Evolutionary conservation across 2,329 filamentous ascomycete species (phyloP).

Genomic region (Colletotrichum chlorophyti): DNA sequence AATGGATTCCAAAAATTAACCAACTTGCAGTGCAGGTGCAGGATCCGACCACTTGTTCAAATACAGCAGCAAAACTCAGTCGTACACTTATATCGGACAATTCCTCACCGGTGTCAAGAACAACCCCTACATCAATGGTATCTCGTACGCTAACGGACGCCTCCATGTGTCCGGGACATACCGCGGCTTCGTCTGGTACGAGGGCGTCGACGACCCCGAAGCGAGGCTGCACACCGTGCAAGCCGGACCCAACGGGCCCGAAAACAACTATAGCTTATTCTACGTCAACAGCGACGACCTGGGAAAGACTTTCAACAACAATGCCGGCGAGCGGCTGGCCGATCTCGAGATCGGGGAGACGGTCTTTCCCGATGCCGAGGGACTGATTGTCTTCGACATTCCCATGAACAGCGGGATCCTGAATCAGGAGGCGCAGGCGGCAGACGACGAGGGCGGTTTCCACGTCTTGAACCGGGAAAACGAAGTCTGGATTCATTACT

Average conservation of each 20-base stretch:
- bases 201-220: conserved; percentile 21
- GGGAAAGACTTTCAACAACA: conserved; percentile 6
- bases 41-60: conserved; percentile 23
- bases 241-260: conserved; percentile 24
- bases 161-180: conserved; percentile 26
- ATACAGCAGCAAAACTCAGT: conserved; percentile 5
- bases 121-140: conserved; percentile 27
- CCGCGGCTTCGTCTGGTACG: conserved; percentile 25
- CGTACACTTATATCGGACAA: conserved; percentile 23
- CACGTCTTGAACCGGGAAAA: conserved; percentile 25
- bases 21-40: conserved; percentile 10
- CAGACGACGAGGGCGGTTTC: conserved; percentile 16
- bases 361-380: conserved; percentile 19
- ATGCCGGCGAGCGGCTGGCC: conserved; percentile 10
- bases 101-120: conserved; percentile 24
- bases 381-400: conserved; percentile 23
- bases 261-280: conserved; percentile 25
- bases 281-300: conserved; percentile 24
- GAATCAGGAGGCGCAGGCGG: conserved; percentile 26
- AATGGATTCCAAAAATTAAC: not conserved
- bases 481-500: conserved; percentile 25
- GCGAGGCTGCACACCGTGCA: conserved; percentile 19
- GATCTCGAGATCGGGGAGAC: conserved; percentile 23
- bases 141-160: conserved; percentile 17
- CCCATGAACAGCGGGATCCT: conserved; percentile 21